A percentile compares a stretch with the other conserved stretches of the same genome.
phyloP scores from a whole-genome alignment of 1,139 yeast genomes.

The Protomyces gravidus region DNA sequence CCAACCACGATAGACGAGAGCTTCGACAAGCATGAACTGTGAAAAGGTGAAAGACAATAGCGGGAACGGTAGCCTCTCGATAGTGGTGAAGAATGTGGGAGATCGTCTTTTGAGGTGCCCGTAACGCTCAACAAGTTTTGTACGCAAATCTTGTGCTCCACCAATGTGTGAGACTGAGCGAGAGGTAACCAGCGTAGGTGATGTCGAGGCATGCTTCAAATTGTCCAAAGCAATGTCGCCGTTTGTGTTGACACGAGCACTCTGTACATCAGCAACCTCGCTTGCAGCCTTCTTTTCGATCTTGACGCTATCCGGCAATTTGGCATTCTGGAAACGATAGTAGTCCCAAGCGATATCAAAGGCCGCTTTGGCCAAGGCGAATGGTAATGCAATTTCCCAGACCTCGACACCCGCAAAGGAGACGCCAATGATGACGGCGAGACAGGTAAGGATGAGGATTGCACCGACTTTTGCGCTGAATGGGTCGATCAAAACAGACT shows the following conservation, averaged over 20 bases:
- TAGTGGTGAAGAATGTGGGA: constrained; percentile 22
- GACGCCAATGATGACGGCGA: constrained; percentile 21
- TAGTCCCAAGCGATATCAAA: constrained; percentile 27
- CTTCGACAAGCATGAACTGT: constrained; percentile 29
- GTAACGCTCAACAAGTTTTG: not conserved
- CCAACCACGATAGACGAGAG: constrained; percentile 28
- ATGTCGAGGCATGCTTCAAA: not conserved
- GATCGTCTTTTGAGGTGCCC: not conserved
- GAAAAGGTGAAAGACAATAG: constrained; percentile 25
- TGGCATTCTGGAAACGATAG: constrained; percentile 16
- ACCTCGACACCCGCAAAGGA: constrained; percentile 28
- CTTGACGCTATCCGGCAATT: constrained; percentile 1
- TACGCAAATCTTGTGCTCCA: not conserved
- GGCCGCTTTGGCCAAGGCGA: constrained; percentile 19
- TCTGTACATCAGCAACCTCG: not conserved
- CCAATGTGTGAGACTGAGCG: not conserved
- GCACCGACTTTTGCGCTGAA: constrained; percentile 26
- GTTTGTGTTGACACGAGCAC: not conserved
- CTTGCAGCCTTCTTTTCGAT: not conserved
- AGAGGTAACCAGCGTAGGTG: not conserved
- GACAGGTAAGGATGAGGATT: constrained; percentile 11
- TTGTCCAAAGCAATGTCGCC: not conserved
- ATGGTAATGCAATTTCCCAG: constrained; percentile 27
- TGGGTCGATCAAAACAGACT: constrained; percentile 21
- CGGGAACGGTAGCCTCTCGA: constrained; percentile 25